Conservation (phyloP, 345 rosid species). For the Eucalyptus tenuipes region DNA sequence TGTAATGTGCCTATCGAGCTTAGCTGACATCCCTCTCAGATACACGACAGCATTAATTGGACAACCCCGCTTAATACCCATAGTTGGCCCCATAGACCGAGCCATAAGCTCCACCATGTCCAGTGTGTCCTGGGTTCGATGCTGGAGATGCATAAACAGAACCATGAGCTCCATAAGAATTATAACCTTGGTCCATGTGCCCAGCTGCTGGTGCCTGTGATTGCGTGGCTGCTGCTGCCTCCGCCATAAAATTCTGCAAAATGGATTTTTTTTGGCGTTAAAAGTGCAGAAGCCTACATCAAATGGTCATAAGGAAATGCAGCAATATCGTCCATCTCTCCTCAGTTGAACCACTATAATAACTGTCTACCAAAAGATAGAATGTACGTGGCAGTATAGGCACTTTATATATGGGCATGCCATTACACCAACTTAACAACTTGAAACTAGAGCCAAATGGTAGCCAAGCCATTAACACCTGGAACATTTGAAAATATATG, state of each 20-base stretch:
- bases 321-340: background rate
- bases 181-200: conserved; percentile 70
- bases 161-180: conserved; percentile 71
- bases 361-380: background rate
- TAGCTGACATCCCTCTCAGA: background rate
- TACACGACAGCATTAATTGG: background rate
- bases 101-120: conserved; percentile 52
- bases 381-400: background rate
- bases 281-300: background rate
- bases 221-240: conserved; percentile 51
- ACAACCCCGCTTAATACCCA: conserved; percentile 37
- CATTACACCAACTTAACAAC: background rate
- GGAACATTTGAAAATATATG: background rate
- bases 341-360: background rate
- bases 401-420: background rate
- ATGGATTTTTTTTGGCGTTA: background rate
- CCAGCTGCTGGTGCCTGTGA: conserved; percentile 44
- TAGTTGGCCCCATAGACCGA: conserved; percentile 63
- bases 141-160: conserved; percentile 76
- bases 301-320: background rate
- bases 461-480: background rate
- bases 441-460: background rate
- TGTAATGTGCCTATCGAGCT: background rate
- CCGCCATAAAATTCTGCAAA: conserved; percentile 95
- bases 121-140: conserved; percentile 50